Evolutionary conservation across 2,329 filamentous ascomycete genomes (phyloP), one percentile per base, ranked within the genome.

Genomic region (Pseudogymnoascus sp.): DNA sequence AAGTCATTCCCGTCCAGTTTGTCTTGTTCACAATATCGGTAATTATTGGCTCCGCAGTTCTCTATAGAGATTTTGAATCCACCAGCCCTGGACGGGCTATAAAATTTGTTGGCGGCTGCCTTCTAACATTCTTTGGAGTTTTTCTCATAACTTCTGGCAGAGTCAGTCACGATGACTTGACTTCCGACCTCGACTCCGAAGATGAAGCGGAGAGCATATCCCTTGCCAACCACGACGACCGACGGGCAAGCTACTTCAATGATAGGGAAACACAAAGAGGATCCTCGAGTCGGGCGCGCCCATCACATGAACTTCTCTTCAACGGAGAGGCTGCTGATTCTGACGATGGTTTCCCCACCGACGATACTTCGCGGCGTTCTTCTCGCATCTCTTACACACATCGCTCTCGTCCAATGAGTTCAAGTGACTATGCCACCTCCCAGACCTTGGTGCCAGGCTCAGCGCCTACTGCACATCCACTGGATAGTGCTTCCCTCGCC

Each of bases 1-100:
- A 97, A 73, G 94, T 99, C 67, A 99, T 99, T 65, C 94, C 94
- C 0, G 94, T 94, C 11, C 94, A 99, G 71, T 99, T 99, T 69
- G 94, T 99, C 58, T 84, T 95, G 65, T 99, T 99, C 73, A 99
- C 94, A 0, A 80, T 99, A 6, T 96, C 90, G 5, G 94, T 97
- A 65, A 97, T 99, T 68, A 81, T 96, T 59, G 94, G 94, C 62
- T 97, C 92, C 69, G 93, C 93, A 1, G 82, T 99, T 7, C 77
- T 99, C 5, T 99, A 97, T 72, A 87, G 93, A 58, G 94, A 99
- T 73, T 99, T 99, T 70, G 90, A 97, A 73, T 86, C 88, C 41
- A 89, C 90, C 6, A 89, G 86, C 0, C 75, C 81, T 31, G 81
- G 85, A 57, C 89, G 90, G 69, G 89, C 90, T 2, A 77, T 79